Percentiles rank a stretch among this genome's conserved stretches.
These are phyloP conservation scores for Parastagonospora nodorum DNA, from an alignment of 2,329 filamentous ascomycete genomes.

Conservation along the genomic window DNA sequence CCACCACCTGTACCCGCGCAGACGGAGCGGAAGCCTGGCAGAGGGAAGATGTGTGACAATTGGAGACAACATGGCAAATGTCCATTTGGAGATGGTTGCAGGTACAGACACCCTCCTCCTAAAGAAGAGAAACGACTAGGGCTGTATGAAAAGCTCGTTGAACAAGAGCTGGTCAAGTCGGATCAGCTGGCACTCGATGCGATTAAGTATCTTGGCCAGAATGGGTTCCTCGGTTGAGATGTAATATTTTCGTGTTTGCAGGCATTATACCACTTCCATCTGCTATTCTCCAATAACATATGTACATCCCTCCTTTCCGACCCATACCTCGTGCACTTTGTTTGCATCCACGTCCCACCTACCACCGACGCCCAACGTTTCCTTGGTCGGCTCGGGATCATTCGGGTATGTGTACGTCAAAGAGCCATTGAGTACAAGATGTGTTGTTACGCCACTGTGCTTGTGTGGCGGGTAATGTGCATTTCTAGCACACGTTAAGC, in stretches of 20 bases:
- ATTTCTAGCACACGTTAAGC: constrained; percentile 55
- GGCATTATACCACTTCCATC: background rate
- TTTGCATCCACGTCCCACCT: constrained; percentile 70
- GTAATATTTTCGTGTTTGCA: no score
- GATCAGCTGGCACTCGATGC: constrained; percentile 50
- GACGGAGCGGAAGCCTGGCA: constrained; percentile 7
- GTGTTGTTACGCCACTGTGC: constrained; percentile 68
- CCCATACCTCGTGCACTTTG: constrained; percentile 71
- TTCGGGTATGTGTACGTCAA: constrained; percentile 71
- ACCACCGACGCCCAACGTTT: constrained; percentile 64
- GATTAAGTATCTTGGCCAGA: constrained; percentile 53
- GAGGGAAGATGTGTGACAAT: constrained; percentile 22
- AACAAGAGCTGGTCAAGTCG: constrained; percentile 52
- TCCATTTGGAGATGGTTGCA: constrained; percentile 30
- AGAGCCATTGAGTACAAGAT: constrained; percentile 68
- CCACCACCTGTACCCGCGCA: constrained; percentile 13
- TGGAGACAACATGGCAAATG: constrained; percentile 37
- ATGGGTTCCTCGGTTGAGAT: constrained; percentile 47
- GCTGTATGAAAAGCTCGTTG: constrained; percentile 45
- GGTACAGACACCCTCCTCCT: constrained; percentile 27
- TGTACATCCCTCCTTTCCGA: constrained; percentile 68
- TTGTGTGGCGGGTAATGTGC: constrained; percentile 71
- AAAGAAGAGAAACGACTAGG: constrained; percentile 23
- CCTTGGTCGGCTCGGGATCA: constrained; percentile 60
- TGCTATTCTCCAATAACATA: constrained; percentile 65